Evolutionary conservation across 371 early-diverging fungal species (phyloP), one percentile per base, ranked within the genome.

Genomic region (Actinomortierella wolfii): DNA sequence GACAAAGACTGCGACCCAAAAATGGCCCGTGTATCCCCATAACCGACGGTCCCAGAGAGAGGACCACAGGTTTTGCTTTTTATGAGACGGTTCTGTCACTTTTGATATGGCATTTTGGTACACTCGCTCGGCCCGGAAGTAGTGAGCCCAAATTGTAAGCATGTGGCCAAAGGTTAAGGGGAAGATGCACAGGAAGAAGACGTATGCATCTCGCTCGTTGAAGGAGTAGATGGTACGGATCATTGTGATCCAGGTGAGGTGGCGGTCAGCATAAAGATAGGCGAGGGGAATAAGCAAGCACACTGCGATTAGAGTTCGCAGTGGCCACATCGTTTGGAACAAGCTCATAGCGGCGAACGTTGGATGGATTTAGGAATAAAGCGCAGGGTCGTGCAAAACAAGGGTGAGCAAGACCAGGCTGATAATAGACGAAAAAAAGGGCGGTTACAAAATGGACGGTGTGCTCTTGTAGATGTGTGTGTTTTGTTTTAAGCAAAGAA

Each of bases 61-160:
- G 21, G 24, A 28, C 18, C 56, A n/a, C 13, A 34, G 52, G 15
- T 20, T 44, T 14, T 42, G 11, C n/a, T 41, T 43, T 68, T 29
- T 23, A 18, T 44, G 21, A 51, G 47, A 0, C 63, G 56, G 6
- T 59, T 69, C 46, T 3, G 64, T 69, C 50, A 69, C 57, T 29
- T 51, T 64, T 15, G 60, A 45, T 45, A 69, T 64, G n/a, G 70
- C 63, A 43, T 49, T 54, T 20, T 69, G 53, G 51, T 64, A 69
- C 44, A 55, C 55, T 2, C 53, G 9, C 1, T 43, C 18, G 20
- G 70, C 56, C 5, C 70, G 70, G 47, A 69, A 69, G 51, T 69
- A 69, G 54, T 69, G 63, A 20, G 64, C 70, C 70, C 70, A 69
- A 51, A 69, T 58, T 42, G 70, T 69, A 51, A 69, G 20, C 24